Evolutionary conservation across 2,329 filamentous ascomycete species (phyloP).

Genomic region (Westerdykella ornata): DNA sequence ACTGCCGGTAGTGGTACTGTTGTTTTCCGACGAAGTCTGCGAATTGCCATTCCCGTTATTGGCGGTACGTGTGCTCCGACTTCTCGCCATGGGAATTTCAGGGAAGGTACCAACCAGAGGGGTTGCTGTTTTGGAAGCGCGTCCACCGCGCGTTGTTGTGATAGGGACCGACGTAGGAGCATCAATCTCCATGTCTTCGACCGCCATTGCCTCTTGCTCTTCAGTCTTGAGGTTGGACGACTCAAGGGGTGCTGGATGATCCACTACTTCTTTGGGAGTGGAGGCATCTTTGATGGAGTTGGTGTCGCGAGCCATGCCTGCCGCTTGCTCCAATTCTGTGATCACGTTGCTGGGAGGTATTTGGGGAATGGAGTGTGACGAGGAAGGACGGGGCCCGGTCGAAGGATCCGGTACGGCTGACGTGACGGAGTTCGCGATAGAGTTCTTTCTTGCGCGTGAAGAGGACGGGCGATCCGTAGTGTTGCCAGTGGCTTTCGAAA

Average conservation of each 20-base stretch:
- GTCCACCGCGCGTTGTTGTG: constrained; percentile 33
- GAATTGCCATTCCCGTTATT: constrained; percentile 30
- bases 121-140: constrained; percentile 44
- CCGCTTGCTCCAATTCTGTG: constrained; percentile 29
- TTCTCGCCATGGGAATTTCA: constrained; percentile 37
- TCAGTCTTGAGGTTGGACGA: constrained; percentile 46
- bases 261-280: constrained; percentile 27
- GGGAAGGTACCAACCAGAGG: constrained; percentile 42
- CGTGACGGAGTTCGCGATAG: constrained; percentile 37
- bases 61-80: constrained; percentile 39
- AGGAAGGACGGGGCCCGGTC: constrained; percentile 28
- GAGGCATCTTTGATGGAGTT: constrained; percentile 18
- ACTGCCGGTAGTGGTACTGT: constrained; percentile 28
- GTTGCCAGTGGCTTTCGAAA: constrained; percentile 49
- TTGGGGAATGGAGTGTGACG: constrained; percentile 32
- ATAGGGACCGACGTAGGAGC: constrained; percentile 22
- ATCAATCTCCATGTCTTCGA: constrained; percentile 36
- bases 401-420: constrained; percentile 48
- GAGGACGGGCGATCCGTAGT: constrained; percentile 55
- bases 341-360: constrained; percentile 23
- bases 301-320: constrained; percentile 21
- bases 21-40: constrained; percentile 37
- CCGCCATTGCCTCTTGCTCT: constrained; percentile 42
- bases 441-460: constrained; percentile 69
- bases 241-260: constrained; percentile 40